Evolutionary conservation across 2,329 filamentous ascomycete species (phyloP).

Genomic region (Chrysoporthe puriensis): DNA sequence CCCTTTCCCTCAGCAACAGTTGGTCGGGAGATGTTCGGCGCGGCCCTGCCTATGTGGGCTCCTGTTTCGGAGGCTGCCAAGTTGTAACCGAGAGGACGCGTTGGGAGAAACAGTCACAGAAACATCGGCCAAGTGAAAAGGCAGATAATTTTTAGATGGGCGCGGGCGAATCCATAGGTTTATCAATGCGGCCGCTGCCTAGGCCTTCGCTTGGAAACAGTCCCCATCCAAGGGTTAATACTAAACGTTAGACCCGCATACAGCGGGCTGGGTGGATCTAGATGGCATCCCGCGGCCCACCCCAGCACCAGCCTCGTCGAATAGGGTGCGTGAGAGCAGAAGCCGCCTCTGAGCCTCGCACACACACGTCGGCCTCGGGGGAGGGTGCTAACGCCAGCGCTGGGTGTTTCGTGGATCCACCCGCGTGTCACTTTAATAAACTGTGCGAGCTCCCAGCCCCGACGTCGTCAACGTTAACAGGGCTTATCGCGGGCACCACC

Average conservation of each 20-base stretch:
- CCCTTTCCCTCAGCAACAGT: background rate
- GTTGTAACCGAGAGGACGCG: background rate
- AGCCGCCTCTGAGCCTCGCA: background rate
- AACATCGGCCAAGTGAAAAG: constrained; percentile 18
- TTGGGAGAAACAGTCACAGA: constrained; percentile 8
- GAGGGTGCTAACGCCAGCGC: background rate
- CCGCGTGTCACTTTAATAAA: constrained; percentile 19
- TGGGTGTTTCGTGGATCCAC: constrained; percentile 25
- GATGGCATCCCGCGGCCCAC: constrained; percentile 14
- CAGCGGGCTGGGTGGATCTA: constrained; percentile 2
- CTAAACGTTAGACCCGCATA: constrained; percentile 26
- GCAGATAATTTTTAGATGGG: constrained; percentile 12
- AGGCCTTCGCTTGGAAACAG: constrained; percentile 11
- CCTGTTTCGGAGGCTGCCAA: constrained; percentile 13
- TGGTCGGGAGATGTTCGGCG: background rate
- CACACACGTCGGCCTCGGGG: background rate
- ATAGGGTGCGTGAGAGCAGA: background rate
- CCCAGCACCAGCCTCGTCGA: background rate
- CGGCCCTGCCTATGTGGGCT: constrained; percentile 1
- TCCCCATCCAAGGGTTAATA: constrained; percentile 13
- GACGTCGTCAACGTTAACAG: background rate
- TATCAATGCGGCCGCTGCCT: constrained; percentile 14
- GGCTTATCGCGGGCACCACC: background rate
- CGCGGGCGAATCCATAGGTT: background rate
- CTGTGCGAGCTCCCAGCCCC: background rate